Conservation (phyloP, 2,329 filamentous ascomycete species). For the Penicillium capsulatum region DNA sequence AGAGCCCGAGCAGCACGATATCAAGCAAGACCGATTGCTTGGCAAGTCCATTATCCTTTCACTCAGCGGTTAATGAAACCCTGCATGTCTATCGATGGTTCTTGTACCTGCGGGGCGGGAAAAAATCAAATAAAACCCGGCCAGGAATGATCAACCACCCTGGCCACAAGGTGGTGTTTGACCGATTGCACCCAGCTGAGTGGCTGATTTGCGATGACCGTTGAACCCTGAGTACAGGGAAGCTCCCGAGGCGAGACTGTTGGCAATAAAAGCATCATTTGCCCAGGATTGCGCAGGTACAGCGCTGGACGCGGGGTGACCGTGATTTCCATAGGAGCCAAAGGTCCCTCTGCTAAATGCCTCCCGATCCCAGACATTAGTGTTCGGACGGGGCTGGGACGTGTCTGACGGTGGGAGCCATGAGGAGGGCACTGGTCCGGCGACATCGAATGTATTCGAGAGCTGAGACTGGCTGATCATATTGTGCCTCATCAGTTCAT, state of each 20-base stretch:
- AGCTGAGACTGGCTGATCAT: slow-evolving; percentile 25
- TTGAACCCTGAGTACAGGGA: slow-evolving; percentile 23
- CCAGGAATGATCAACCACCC: slow-evolving; percentile 37
- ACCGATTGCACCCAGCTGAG: slow-evolving; percentile 41
- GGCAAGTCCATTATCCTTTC: no score
- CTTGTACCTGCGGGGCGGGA: no score
- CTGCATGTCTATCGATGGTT: not conserved
- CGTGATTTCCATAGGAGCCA: slow-evolving; percentile 22
- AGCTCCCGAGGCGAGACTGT: slow-evolving; percentile 25
- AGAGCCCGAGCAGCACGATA: no score
- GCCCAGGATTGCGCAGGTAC: slow-evolving; percentile 33
- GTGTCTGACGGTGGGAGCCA: slow-evolving; percentile 22
- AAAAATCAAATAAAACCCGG: not conserved
- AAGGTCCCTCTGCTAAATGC: slow-evolving; percentile 15
- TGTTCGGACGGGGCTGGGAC: slow-evolving; percentile 13
- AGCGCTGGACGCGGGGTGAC: slow-evolving; percentile 26
- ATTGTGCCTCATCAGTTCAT: slow-evolving; percentile 29
- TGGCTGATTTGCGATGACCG: slow-evolving; percentile 26
- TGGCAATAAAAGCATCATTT: slow-evolving; percentile 37
- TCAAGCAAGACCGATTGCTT: no score
- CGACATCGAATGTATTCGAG: slow-evolving; percentile 18
- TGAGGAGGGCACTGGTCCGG: slow-evolving; percentile 22
- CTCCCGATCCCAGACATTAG: slow-evolving; percentile 25
- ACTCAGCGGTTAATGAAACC: not conserved
- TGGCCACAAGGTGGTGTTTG: slow-evolving; percentile 49